Conservation (phyloP, 2,329 filamentous ascomycete genomes). For the Xylaria sp. region DNA sequence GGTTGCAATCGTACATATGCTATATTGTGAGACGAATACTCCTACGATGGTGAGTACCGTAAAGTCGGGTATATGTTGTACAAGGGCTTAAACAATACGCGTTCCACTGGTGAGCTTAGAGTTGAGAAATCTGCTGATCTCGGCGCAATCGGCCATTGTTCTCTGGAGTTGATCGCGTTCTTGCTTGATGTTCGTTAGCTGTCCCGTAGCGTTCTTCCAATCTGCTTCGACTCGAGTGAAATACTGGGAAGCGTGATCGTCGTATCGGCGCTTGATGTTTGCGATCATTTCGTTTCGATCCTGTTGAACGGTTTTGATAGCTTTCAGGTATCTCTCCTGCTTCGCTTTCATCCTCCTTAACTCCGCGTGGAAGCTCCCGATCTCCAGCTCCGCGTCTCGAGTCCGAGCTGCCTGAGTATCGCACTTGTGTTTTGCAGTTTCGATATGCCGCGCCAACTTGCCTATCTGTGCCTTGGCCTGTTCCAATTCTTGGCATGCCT, state of each 20-base stretch:
- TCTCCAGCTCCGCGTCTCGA: not conserved
- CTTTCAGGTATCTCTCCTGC: not conserved
- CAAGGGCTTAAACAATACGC: too few species aligned
- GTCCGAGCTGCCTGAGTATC: not conserved
- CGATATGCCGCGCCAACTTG: not conserved
- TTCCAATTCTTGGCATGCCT: not conserved
- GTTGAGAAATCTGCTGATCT: conserved; percentile 1
- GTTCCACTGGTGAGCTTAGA: too few species aligned
- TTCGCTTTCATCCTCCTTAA: not conserved
- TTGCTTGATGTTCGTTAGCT: not conserved
- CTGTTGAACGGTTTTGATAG: not conserved
- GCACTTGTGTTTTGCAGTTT: too few species aligned
- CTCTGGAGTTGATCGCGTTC: conserved; percentile 1
- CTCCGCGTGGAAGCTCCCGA: not conserved
- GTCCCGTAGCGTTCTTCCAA: not conserved
- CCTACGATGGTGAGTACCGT: too few species aligned
- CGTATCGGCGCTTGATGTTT: conserved; percentile 8
- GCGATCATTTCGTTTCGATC: not conserved
- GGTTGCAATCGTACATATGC: too few species aligned
- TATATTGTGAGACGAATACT: too few species aligned
- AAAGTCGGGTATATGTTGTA: too few species aligned
- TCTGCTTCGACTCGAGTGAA: not conserved
- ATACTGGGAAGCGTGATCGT: not conserved
- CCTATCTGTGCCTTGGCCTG: not conserved
- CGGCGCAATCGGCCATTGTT: conserved; percentile 3